These are phyloP conservation scores for Salix exigua DNA, from an alignment of 345 rosid genomes.

Conservation along the genomic window DNA sequence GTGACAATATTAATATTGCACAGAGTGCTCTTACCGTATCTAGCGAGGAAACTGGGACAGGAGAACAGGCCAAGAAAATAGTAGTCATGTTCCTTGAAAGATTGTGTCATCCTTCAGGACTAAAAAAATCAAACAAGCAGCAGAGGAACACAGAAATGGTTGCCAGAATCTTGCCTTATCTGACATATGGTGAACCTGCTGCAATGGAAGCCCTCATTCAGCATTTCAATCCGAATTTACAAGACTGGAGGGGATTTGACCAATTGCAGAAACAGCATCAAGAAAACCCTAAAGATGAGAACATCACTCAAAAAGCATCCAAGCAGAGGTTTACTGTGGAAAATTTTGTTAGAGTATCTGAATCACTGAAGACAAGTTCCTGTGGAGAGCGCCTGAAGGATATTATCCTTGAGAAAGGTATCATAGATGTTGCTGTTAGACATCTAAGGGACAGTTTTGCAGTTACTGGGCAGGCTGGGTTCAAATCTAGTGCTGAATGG, in stretches of 20 bases:
- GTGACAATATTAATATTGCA: slow-evolving; percentile 69
- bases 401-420: slow-evolving; percentile 83
- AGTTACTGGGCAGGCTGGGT: slow-evolving; percentile 73
- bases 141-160: slow-evolving; percentile 99
- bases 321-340: slow-evolving; percentile 77
- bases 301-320: slow-evolving; percentile 56
- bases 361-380: slow-evolving; percentile 94
- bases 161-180: slow-evolving; percentile 92
- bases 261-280: slow-evolving; percentile 61
- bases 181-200: slow-evolving; percentile 98
- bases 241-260: slow-evolving; percentile 84
- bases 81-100: slow-evolving; percentile 95
- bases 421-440: slow-evolving; percentile 69
- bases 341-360: slow-evolving; percentile 92
- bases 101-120: slow-evolving; percentile 77
- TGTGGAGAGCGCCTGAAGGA: slow-evolving; percentile 96
- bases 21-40: slow-evolving; percentile 77
- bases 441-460: slow-evolving; percentile 74
- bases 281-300: slow-evolving; percentile 76
- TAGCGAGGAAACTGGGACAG: slow-evolving; percentile 79
- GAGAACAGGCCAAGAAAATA: slow-evolving; percentile 95
- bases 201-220: slow-evolving; percentile 96
- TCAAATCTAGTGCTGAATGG: slow-evolving; percentile 73
- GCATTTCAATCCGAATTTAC: slow-evolving; percentile 82
- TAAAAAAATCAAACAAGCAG: slow-evolving; percentile 90